phyloP scores from a whole-genome alignment of 2,329 filamentous ascomycete species.

The Ramularia endophylla region DNA sequence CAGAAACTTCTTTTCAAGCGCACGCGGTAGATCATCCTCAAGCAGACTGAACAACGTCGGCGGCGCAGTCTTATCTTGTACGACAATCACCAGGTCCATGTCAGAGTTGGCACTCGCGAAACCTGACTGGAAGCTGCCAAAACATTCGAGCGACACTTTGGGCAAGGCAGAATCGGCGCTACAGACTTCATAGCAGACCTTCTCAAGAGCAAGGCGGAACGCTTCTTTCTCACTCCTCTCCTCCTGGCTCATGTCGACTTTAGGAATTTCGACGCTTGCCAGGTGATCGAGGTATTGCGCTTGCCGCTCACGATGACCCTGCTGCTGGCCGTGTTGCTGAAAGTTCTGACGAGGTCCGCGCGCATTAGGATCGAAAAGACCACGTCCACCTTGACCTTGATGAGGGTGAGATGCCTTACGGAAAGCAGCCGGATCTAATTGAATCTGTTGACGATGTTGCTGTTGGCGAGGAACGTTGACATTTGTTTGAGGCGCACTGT shows the following conservation, averaged over 20 bases:
- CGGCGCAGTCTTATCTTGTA: constrained; percentile 35
- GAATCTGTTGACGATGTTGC: constrained; percentile 20
- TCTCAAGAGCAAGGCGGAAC: constrained; percentile 61
- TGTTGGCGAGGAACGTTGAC: constrained; percentile 14
- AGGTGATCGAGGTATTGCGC: constrained; percentile 38
- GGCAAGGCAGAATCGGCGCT: constrained; percentile 37
- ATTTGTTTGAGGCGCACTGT: no score
- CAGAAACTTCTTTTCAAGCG: constrained; percentile 70
- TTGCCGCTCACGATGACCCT: constrained; percentile 28
- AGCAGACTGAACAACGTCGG: constrained; percentile 38
- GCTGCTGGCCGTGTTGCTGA: constrained; percentile 2
- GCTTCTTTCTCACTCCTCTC: constrained; percentile 66
- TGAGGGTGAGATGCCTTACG: constrained; percentile 15
- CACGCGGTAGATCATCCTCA: constrained; percentile 56
- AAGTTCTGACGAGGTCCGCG: constrained; percentile 8
- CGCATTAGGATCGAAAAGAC: constrained; percentile 25
- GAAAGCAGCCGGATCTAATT: constrained; percentile 28
- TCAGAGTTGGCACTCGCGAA: constrained; percentile 86
- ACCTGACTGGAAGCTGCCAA: constrained; percentile 76
- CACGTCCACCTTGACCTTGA: constrained; percentile 15
- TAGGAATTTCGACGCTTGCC: constrained; percentile 45
- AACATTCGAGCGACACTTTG: constrained; percentile 64
- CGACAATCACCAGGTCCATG: constrained; percentile 78
- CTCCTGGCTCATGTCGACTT: constrained; percentile 55
- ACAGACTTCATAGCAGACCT: constrained; percentile 57